Base-by-base conservation (phyloP, 2,329 filamentous ascomycete genomes). In the Ophioceras dolichostomum region DNA sequence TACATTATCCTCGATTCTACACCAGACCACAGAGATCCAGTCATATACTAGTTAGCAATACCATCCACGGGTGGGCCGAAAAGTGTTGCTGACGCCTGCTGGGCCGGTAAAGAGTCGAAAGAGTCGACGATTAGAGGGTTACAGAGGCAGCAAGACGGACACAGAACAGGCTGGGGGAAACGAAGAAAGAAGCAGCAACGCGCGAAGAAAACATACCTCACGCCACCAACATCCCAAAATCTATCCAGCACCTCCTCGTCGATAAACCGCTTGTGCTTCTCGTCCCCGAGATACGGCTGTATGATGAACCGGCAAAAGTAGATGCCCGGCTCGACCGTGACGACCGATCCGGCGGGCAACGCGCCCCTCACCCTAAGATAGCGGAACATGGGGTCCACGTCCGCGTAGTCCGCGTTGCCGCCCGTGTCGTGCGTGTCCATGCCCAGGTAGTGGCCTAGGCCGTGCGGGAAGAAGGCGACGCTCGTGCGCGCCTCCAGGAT, bases 281-380 rank as follows among this genome's bases (percentile, higher is more conserved):
- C 75, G 45, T 87, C 76, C 34, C 76, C 67, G 10, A 94, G 65
- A 53, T 82, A 91, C 0, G 86, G 83, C 32, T 80, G 73, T 43
- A 95, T 83, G 45, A 93, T 93, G 54, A 88, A 94, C 16, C 76
- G 73, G 59, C 85, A 94, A 58, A 95, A 95, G 61, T 95, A 95
- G 44, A 89, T 78, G 34, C 91, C 91, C 10, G 91, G 91, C 64
- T 98, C 91, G 28, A 96, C 89, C 0, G 91, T 98, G 37, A 98
- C 79, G 18, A 98, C 85, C 35, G 80, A 80, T 7, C 83, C 81
- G 1, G 77, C 79, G 0, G 86, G 85, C 34, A 95, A 58, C 17
- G 61, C 69, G 10, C 83, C 80, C 37, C 91, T 68, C 28, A 94
- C 79, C 32, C 91, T 70, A 42, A 98, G 64, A 53, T 95, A 96